Evolutionary conservation across 2,329 filamentous ascomycete species (phyloP).

Genomic region (Diplocarpon mali): DNA sequence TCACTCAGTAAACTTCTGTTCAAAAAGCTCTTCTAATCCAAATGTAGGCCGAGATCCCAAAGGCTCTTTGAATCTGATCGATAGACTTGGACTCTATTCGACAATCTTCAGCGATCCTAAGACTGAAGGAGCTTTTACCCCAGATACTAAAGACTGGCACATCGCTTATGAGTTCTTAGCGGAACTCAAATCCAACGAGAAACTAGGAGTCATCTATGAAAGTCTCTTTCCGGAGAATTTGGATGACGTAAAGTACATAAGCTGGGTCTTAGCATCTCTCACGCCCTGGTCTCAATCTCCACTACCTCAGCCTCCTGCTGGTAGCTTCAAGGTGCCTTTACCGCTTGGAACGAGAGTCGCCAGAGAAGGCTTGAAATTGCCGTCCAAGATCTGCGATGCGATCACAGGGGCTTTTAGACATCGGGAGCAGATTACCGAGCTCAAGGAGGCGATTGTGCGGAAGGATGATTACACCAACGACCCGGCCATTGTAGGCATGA

Average conservation of each 20-base stretch:
- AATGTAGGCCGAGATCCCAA: conserved; percentile 44
- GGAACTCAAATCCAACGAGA: conserved; percentile 34
- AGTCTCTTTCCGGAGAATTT: conserved; percentile 43
- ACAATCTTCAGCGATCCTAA: conserved; percentile 64
- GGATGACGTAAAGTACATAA: conserved; percentile 54
- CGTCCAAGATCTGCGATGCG: conserved; percentile 63
- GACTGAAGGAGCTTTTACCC: conserved; percentile 38
- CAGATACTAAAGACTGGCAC: conserved; percentile 50
- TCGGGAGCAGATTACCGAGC: conserved; percentile 46
- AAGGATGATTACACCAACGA: conserved; percentile 35
- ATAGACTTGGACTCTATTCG: conserved; percentile 56
- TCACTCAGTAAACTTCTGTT: conserved; percentile 4
- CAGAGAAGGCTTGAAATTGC: conserved; percentile 67
- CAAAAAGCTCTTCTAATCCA: conserved; percentile 11
- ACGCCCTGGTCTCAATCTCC: conserved; percentile 56
- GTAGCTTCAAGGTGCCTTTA: conserved; percentile 38
- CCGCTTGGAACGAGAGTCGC: conserved; percentile 53
- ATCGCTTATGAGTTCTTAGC: conserved; percentile 53
- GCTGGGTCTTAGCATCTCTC: conserved; percentile 68
- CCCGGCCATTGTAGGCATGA: conserved; percentile 61
- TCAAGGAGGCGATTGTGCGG: conserved; percentile 45
- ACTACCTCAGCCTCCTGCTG: conserved; percentile 29
- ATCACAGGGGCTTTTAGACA: conserved; percentile 55
- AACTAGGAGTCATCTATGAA: conserved; percentile 37
- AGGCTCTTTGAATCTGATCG: conserved; percentile 51